Base-by-base conservation (phyloP, 2,329 filamentous ascomycete species). In the Nothopassalora personata region DNA sequence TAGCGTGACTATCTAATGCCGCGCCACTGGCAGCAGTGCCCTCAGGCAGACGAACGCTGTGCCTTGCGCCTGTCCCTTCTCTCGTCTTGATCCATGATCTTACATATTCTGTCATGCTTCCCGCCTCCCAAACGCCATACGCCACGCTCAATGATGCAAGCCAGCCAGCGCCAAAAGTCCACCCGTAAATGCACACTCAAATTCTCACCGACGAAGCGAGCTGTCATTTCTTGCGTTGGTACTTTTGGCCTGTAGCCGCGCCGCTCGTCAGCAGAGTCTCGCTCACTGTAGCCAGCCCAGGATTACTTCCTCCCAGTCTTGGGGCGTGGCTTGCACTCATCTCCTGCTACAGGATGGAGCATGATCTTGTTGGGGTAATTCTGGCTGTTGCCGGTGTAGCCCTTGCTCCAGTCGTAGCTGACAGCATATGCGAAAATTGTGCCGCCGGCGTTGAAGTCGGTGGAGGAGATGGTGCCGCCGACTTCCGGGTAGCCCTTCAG, bases 401-500 rank as follows among this genome's bases (percentile, higher is more conserved):
- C 94, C 80, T 99, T 97, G 78, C 89, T 91, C 94, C 94, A 99
- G 78, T 99, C 94, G 74, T 99, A 99, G 73, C 91, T 91, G 51
- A 97, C 85, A 28, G 92, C 91, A 60, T 80, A 81, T 8, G 78
- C 79, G 61, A 81, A 81, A 64, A 81, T 79, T 64, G 73, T 87
- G 54, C 94, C 94, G 59, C 81, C 88, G 68, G 86, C 85, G 78
- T 92, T 96, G 81, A 99, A 99, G n/a, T 86, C 89, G 1, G 92
- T 96, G 27, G 90, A 83, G 7, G 89, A 89, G 77, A 99, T 99
- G 69, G 89, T 90, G 59, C 92, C 92, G 60, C 78, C 78, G 36
- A 80, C 77, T 57, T 80, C 76, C 4, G 76, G 76, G 66, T 80
- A 99, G 13, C 94, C 94, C 81, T 80, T 80, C 58, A 80, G 72